These are phyloP conservation scores for Sporothrix pseudoabietina DNA, from an alignment of 2,329 filamentous ascomycete species.

Conservation along the genomic window DNA sequence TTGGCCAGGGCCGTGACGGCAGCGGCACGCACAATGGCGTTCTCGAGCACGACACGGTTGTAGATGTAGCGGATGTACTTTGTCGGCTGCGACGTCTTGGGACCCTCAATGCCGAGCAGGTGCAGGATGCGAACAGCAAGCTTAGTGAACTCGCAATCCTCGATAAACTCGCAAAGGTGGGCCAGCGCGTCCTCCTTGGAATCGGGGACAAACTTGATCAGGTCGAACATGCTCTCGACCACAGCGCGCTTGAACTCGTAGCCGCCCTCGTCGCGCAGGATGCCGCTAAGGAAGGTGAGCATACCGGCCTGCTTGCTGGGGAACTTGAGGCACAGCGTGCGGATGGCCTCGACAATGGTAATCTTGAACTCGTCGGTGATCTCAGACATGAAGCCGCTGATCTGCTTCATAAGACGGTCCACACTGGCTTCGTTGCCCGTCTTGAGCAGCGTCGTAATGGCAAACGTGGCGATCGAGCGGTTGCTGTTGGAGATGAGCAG, in stretches of 20 bases:
- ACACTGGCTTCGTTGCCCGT: constrained; percentile 97
- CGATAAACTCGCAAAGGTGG: constrained; percentile 97
- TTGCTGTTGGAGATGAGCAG: constrained; percentile 95
- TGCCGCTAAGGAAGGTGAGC: constrained; percentile 96
- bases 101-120: constrained; percentile 89
- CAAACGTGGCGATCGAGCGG: constrained; percentile 95
- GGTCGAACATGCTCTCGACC: constrained; percentile 98
- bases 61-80: constrained; percentile 99
- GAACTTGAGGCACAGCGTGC: constrained; percentile 95
- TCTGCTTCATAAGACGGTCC: constrained; percentile 97
- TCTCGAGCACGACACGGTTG: constrained; percentile 96
- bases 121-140: constrained; percentile 93
- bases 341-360: constrained; percentile 98
- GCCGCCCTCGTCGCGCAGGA: constrained; percentile 91
- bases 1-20: constrained; percentile 95
- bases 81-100: constrained; percentile 91
- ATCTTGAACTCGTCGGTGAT: constrained; percentile 99
- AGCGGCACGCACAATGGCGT: constrained; percentile 90
- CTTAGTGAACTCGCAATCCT: constrained; percentile 99
- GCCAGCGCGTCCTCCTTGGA: constrained; percentile 79
- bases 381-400: constrained; percentile 96
- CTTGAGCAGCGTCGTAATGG: constrained; percentile 96
- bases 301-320: constrained; percentile 97
- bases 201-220: constrained; percentile 98
- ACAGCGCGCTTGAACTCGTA: constrained; percentile 98